Evolutionary conservation across 257 asterid species (phyloP), one percentile per base, ranked within the genome.

Genomic region (Catharanthus roseus): DNA sequence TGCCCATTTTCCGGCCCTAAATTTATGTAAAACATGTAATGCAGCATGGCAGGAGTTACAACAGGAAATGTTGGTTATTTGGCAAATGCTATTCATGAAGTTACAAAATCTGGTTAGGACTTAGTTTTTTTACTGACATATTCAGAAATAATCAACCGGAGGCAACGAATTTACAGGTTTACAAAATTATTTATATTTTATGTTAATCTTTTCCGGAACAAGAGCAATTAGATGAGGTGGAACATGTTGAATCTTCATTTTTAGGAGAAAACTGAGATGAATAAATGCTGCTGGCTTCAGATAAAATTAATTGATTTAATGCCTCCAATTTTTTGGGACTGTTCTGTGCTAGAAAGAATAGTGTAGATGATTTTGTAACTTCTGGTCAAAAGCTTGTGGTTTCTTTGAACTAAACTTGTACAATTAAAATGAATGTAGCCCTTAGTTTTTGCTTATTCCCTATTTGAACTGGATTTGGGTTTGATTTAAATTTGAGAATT

Each of bases 31-130:
- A 9, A 65, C 65, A 36, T 1, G 16, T 36, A n/a, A 28, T 69
- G 56, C 95, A 92, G 98, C 77, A 93, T 93, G 98, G 98, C 98
- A 41, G 98, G 98, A 84, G 96, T 93, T 69, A 93, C 96, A 44
- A 75, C 96, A 18, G 97, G 95, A 75, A 93, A 93, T 55, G 91
- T 93, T 57, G 91, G 91, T 63, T 90, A 89, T 84, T 80, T 90
- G 95, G 96, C 98, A 33, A 88, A 85, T 63, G 97, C 98, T 45
- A 89, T 93, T 67, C 95, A 93, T 69, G 90, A 87, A 74, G 96
- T 91, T 78, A 87, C 98, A 31, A 91, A 86, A 79, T 87, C 89
- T 36, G 79, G 80, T 56, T 90, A 87, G 80, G 61, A 61, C 64
- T 51, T 77, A 31, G 71, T n/a, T n/a, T n/a, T n/a, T 70, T 44